phyloP scores from a whole-genome alignment of 176 grass and related monocot genomes.

The Melocanna baccifera region DNA sequence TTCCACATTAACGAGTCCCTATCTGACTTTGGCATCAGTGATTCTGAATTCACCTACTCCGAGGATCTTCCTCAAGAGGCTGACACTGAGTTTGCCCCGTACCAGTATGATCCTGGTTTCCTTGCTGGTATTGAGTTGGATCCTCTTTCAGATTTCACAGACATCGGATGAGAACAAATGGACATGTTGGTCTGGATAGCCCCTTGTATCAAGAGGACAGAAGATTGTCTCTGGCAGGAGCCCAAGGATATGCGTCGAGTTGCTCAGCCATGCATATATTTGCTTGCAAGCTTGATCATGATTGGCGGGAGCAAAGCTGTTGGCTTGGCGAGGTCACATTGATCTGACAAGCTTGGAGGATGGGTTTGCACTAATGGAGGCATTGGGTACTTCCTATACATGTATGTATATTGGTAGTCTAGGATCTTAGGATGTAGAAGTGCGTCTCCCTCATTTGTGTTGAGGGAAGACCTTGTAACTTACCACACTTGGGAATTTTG shows the following conservation, averaged over 20 bases:
- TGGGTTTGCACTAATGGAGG: slow-evolving; percentile 41
- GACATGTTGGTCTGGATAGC: not conserved
- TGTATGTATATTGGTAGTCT: slow-evolving; percentile 67
- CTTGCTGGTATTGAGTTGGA: slow-evolving; percentile 57
- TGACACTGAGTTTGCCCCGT: slow-evolving; percentile 28
- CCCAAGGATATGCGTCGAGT: slow-evolving; percentile 1
- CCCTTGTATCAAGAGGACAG: slow-evolving; percentile 14
- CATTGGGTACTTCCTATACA: slow-evolving; percentile 58
- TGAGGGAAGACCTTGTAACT: slow-evolving; percentile 47
- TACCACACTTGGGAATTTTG: slow-evolving; percentile 54
- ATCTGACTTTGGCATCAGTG: slow-evolving; percentile 42
- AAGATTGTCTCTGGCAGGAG: slow-evolving; percentile 32
- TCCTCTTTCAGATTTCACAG: slow-evolving; percentile 72
- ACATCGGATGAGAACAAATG: slow-evolving; percentile 61
- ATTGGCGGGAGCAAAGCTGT: slow-evolving; percentile 22
- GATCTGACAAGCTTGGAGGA: slow-evolving; percentile 29
- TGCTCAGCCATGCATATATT: not conserved
- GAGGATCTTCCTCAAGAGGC: slow-evolving; percentile 33
- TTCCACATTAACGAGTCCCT: slow-evolving; percentile 38
- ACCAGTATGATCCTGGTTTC: slow-evolving; percentile 56
- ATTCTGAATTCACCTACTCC: slow-evolving; percentile 41
- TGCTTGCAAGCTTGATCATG: slow-evolving; percentile 25
- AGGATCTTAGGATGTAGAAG: slow-evolving; percentile 47
- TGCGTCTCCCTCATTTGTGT: slow-evolving; percentile 31
- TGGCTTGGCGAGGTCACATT: slow-evolving; percentile 35